phyloP scores from a whole-genome alignment of 2,329 filamentous ascomycete genomes.

The Phyllosticta citrichinensis region DNA sequence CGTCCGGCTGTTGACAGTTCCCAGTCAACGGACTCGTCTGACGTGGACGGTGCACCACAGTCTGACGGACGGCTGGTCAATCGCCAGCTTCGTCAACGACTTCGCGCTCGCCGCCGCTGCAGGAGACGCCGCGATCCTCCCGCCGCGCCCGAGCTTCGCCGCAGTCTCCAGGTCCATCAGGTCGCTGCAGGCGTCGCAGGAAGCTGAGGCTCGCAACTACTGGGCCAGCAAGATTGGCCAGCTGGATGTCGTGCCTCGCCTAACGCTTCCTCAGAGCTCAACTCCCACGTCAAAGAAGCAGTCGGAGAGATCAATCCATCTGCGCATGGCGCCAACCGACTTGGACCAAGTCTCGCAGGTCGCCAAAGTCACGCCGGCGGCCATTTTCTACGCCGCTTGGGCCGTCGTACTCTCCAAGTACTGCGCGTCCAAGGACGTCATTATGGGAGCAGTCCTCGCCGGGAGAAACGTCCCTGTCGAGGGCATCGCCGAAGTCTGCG shows the following conservation, averaged over 20 bases:
- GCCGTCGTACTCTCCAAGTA: conserved; percentile 23
- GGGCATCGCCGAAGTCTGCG: conserved; percentile 21
- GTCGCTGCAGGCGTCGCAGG: background rate
- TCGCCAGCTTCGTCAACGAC: conserved; percentile 1
- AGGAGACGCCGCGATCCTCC: background rate
- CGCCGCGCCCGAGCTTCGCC: background rate
- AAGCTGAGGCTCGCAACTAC: background rate
- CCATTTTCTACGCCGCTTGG: conserved; percentile 28
- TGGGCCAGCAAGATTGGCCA: background rate
- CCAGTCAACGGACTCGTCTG: background rate
- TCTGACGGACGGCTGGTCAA: conserved; percentile 2
- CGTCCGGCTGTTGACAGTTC: background rate
- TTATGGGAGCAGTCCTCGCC: conserved; percentile 27
- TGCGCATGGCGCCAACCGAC: background rate
- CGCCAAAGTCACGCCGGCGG: conserved; percentile 12
- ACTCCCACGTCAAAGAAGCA: background rate
- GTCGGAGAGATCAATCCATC: background rate
- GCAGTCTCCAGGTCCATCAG: background rate
- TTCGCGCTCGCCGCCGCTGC: background rate
- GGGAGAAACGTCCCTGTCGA: conserved; percentile 26
- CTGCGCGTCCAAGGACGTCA: conserved; percentile 21
- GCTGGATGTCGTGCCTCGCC: conserved; percentile 1
- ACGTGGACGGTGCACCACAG: conserved; percentile 3
- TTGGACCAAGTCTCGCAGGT: background rate
- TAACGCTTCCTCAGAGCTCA: background rate